A percentile compares a stretch with the other conserved stretches of the same genome.
Conservation (phyloP, 495 filamentous ascomycete genomes). For the Amphirosellinia nigrospora region DNA sequence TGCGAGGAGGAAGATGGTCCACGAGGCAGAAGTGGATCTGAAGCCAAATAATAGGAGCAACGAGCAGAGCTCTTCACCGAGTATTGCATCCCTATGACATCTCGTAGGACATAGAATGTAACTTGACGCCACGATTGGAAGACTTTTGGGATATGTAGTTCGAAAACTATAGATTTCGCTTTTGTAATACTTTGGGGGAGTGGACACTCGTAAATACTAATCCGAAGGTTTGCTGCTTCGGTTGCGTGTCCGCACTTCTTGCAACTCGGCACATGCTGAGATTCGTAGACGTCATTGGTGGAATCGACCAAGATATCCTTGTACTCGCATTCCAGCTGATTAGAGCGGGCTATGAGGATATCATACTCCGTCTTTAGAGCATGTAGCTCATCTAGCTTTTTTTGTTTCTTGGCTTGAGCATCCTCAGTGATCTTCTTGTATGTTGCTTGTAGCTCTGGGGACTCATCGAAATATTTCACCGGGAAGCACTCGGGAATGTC, state of each 20-base stretch:
- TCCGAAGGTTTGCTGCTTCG: conserved; percentile 47
- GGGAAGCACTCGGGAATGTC: conserved; percentile 51
- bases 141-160: conserved; percentile 56
- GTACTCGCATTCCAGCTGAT: conserved; percentile 42
- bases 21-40: conserved; percentile 1
- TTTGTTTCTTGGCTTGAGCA: conserved; percentile 37
- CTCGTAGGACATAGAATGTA: conserved; percentile 50
- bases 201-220: conserved; percentile 67
- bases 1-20: not conserved
- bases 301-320: conserved; percentile 23
- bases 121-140: conserved; percentile 62
- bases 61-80: not conserved
- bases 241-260: conserved; percentile 37
- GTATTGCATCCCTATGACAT: conserved; percentile 44
- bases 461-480: conserved; percentile 59
- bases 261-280: conserved; percentile 38
- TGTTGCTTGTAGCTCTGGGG: conserved; percentile 49
- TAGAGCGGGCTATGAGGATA: conserved; percentile 36
- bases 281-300: not conserved
- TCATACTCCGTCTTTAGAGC: conserved; percentile 42
- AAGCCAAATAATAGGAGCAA: not conserved
- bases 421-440: conserved; percentile 44
- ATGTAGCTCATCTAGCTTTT: conserved; percentile 55
- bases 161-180: conserved; percentile 60
- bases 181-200: conserved; percentile 47